Evolutionary conservation across 2,329 filamentous ascomycete genomes (phyloP).

Genomic region (Neospermospora avenae): DNA sequence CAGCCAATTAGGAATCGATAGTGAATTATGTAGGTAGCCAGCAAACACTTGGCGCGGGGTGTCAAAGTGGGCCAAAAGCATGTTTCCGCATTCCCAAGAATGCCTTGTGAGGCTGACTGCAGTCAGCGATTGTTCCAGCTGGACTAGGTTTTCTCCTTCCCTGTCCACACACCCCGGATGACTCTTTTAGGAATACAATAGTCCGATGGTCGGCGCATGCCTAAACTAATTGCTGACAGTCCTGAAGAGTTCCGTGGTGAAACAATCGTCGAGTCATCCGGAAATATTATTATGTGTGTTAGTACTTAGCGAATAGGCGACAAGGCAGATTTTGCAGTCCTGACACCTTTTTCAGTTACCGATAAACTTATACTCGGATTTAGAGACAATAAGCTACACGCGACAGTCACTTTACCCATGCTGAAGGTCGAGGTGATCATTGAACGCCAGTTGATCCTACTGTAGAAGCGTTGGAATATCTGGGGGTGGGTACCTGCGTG

Average conservation of each 20-base stretch:
- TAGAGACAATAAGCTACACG: not conserved
- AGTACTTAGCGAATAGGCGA: not conserved
- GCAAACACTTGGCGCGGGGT: not conserved
- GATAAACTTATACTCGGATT: not conserved
- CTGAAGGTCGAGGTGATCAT: not conserved
- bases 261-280: conserved; percentile 2
- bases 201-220: not conserved
- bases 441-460: not conserved
- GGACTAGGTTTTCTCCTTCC: conserved; percentile 2
- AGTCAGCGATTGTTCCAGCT: conserved; percentile 10
- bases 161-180: conserved; percentile 1
- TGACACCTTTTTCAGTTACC: not conserved
- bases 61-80: not conserved
- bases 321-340: conserved; percentile 5
- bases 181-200: conserved; percentile 5
- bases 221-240: not conserved
- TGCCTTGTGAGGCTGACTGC: conserved; percentile 15
- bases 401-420: not conserved
- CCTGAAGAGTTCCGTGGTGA: not conserved
- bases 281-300: not conserved
- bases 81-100: not conserved
- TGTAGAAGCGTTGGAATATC: not conserved
- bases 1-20: not conserved
- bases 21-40: conserved; percentile 3
- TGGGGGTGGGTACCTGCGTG: conserved; percentile 14